Conservation (phyloP, 306 rosid genomes). For the Gastrolobium villosum region DNA sequence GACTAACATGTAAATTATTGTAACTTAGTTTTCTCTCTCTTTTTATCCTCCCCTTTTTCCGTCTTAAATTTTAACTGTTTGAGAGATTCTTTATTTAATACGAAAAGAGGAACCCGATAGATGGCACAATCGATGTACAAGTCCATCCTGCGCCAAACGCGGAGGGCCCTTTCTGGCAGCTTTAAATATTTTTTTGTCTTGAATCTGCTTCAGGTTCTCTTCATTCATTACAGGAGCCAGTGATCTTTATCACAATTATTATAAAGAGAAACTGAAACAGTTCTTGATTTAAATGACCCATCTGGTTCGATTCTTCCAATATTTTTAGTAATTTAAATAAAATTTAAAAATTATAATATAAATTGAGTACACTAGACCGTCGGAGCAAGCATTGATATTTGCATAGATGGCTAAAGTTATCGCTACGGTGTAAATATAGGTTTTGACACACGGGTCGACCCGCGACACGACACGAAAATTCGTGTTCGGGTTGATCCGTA, state of each 20-base stretch:
- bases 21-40: constrained; percentile 5
- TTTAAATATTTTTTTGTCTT: background rate
- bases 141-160: background rate
- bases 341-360: background rate
- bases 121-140: background rate
- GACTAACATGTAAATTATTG: constrained; percentile 66
- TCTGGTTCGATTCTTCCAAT: background rate
- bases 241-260: background rate
- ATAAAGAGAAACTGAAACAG: background rate
- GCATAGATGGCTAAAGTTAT: too few relatives aligned
- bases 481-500: too few relatives aligned
- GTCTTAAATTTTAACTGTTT: constrained; percentile 2
- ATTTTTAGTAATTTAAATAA: background rate
- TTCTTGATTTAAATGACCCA: constrained; percentile 6
- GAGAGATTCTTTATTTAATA: background rate
- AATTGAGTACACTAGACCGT: background rate
- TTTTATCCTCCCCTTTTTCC: background rate
- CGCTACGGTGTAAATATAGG: too few relatives aligned
- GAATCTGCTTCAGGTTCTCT: background rate
- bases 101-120: constrained; percentile 29
- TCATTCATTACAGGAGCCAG: background rate
- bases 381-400: too few relatives aligned
- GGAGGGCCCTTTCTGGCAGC: background rate
- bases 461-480: too few relatives aligned
- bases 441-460: too few relatives aligned